Percentiles rank a stretch among this genome's conserved stretches.
Conservation (phyloP, 768 basidiomycete species). For the Suillus occidentalis region DNA sequence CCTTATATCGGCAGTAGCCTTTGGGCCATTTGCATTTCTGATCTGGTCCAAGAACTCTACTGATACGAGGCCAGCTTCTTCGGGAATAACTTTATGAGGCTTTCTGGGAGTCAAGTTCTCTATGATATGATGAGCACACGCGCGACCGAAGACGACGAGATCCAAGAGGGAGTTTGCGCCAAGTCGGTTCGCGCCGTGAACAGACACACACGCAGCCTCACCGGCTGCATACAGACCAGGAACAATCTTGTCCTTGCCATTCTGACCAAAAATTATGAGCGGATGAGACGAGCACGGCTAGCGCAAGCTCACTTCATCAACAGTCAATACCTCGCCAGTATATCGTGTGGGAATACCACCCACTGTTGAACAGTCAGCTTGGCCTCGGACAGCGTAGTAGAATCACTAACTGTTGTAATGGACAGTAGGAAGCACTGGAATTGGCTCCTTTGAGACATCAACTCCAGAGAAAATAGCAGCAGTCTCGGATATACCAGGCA, state of each 20-base stretch:
- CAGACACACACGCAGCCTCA: constrained; percentile 98
- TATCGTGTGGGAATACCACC: constrained; percentile 99
- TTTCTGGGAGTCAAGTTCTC: constrained; percentile 88
- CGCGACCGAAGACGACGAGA: constrained; percentile 98
- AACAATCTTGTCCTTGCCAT: constrained; percentile 91
- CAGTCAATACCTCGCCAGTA: constrained; percentile 94
- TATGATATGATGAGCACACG: constrained; percentile 95
- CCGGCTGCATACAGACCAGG: constrained; percentile 98
- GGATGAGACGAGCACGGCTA: constrained; percentile 8
- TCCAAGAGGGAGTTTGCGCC: constrained; percentile 99
- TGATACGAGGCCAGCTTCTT: constrained; percentile 80
- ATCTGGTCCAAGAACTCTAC: constrained; percentile 90
- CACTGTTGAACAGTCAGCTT: constrained; percentile 52
- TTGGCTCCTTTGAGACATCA: constrained; percentile 99
- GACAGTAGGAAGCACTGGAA: constrained; percentile 96
- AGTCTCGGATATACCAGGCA: constrained; percentile 99
- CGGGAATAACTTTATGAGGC: constrained; percentile 85
- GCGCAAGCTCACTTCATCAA: constrained; percentile 52
- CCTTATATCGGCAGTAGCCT: constrained; percentile 87
- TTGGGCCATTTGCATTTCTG: constrained; percentile 76
- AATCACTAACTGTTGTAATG: constrained; percentile 91
- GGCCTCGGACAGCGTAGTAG: not conserved
- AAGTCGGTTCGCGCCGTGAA: constrained; percentile 98
- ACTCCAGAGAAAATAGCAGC: constrained; percentile 99
- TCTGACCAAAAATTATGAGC: constrained; percentile 26